Conservation (phyloP, 2,329 filamentous ascomycete species). For the Paecilomyces dactylethromorphus region DNA sequence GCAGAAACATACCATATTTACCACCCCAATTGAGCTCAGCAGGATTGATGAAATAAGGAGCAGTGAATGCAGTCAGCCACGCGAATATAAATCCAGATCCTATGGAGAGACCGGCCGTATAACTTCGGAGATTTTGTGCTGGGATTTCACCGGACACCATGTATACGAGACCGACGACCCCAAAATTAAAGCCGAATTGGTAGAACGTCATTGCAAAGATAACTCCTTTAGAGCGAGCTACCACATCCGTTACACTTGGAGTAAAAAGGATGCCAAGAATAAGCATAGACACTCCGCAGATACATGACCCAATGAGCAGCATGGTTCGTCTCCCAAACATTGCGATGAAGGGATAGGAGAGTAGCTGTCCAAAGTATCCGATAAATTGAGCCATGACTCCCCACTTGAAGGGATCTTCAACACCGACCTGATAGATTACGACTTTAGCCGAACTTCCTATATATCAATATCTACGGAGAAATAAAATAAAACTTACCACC, state of each 20-base stretch:
- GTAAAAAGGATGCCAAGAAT: neutral
- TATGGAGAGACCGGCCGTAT: constrained; percentile 33
- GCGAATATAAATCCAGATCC: constrained; percentile 36
- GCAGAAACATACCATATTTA: constrained; percentile 10
- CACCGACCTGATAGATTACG: neutral
- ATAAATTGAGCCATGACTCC: neutral
- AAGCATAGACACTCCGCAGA: neutral
- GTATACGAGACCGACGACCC: constrained; percentile 24
- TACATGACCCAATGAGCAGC: neutral
- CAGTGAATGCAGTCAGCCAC: constrained; percentile 35
- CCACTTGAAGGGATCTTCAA: neutral
- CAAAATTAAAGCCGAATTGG: constrained; percentile 13
- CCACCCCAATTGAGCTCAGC: constrained; percentile 30
- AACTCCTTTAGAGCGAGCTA: neutral
- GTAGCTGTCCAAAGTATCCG: neutral
- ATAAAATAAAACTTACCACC: neutral
- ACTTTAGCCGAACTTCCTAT: neutral
- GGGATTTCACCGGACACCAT: constrained; percentile 26
- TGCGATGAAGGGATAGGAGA: neutral
- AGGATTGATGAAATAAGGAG: constrained; percentile 40
- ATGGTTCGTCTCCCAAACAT: neutral
- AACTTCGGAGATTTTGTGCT: constrained; percentile 33
- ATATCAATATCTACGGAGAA: neutral
- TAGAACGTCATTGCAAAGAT: neutral
- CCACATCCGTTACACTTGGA: neutral